Conservation (phyloP, 108 stramenopile genomes). For the Schizochytrium sp. region DNA sequence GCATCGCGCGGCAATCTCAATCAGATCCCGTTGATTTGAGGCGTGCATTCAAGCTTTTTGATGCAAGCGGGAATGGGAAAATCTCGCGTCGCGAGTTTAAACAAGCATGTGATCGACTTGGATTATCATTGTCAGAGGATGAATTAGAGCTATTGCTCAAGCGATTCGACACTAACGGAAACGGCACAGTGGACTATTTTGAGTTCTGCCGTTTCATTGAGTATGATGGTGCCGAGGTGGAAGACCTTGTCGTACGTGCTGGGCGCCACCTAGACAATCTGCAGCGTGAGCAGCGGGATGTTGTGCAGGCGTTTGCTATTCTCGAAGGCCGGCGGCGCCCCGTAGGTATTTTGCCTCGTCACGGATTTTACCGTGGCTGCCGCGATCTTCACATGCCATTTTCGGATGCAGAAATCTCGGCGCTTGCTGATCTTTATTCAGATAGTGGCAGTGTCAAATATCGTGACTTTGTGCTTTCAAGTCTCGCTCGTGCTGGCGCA, state of each 20-base stretch:
- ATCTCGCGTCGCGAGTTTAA: conserved; percentile 46
- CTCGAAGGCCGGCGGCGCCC: conserved; percentile 4
- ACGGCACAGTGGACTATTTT: conserved; percentile 37
- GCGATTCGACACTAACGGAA: conserved; percentile 42
- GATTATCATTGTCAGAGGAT: conserved; percentile 29
- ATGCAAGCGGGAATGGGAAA: neutral
- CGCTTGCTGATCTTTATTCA: conserved; percentile 43
- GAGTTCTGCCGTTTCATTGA: conserved; percentile 50
- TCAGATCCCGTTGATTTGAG: neutral
- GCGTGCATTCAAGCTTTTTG: conserved; percentile 17
- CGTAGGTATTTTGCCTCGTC: conserved; percentile 13
- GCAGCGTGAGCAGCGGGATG: conserved; percentile 10
- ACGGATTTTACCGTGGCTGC: conserved; percentile 58
- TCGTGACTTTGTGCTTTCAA: conserved; percentile 29
- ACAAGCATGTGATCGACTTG: conserved; percentile 57
- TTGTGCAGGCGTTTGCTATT: neutral
- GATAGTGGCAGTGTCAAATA: conserved; percentile 4
- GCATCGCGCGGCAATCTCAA: neutral
- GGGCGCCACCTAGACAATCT: neutral
- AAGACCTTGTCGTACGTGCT: conserved; percentile 12
- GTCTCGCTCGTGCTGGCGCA: neutral
- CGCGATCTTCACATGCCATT: conserved; percentile 20
- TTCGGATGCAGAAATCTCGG: conserved; percentile 23
- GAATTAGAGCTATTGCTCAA: conserved; percentile 57
- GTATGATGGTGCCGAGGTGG: conserved; percentile 20